phyloP scores from a whole-genome alignment of 2,329 filamentous ascomycete genomes.

The Aspergillus neoniger region DNA sequence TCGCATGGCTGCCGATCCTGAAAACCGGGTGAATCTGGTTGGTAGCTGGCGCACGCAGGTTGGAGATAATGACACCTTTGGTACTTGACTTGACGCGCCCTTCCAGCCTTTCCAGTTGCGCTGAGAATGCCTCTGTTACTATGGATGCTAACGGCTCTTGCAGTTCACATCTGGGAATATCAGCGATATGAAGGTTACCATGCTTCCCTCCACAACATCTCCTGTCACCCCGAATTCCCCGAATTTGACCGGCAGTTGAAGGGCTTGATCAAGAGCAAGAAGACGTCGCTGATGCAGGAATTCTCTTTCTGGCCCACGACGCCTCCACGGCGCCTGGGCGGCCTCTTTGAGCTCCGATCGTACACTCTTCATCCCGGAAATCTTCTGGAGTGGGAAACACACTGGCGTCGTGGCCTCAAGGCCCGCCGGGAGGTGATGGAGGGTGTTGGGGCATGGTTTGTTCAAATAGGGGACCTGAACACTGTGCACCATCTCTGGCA shows the following conservation, averaged over 20 bases:
- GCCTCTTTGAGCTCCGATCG: constrained; percentile 91
- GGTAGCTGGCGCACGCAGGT: constrained; percentile 98
- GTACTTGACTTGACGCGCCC: constrained; percentile 55
- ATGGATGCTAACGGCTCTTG: constrained; percentile 30
- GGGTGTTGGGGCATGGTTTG: constrained; percentile 96
- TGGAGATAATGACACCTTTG: constrained; percentile 94
- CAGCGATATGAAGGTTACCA: constrained; percentile 97
- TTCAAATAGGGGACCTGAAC: constrained; percentile 96
- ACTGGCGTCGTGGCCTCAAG: constrained; percentile 90
- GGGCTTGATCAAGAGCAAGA: constrained; percentile 79
- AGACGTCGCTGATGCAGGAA: constrained; percentile 94
- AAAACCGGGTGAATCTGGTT: constrained; percentile 94
- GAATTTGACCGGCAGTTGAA: constrained; percentile 84
- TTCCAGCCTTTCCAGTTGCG: background rate
- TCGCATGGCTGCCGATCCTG: constrained; percentile 75
- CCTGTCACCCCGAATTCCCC: constrained; percentile 77
- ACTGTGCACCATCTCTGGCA: constrained; percentile 99
- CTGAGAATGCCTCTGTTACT: background rate
- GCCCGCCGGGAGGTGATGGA: constrained; percentile 97
- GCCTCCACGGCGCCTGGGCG: constrained; percentile 82
- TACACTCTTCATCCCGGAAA: constrained; percentile 97
- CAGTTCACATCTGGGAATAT: constrained; percentile 99
- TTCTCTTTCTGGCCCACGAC: constrained; percentile 99
- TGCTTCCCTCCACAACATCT: constrained; percentile 81
- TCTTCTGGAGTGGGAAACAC: constrained; percentile 96